Percentiles rank a stretch among this genome's conserved stretches.
phyloP scores from a whole-genome alignment of 345 rosid genomes.

The Hibiscus mutabilis region DNA sequence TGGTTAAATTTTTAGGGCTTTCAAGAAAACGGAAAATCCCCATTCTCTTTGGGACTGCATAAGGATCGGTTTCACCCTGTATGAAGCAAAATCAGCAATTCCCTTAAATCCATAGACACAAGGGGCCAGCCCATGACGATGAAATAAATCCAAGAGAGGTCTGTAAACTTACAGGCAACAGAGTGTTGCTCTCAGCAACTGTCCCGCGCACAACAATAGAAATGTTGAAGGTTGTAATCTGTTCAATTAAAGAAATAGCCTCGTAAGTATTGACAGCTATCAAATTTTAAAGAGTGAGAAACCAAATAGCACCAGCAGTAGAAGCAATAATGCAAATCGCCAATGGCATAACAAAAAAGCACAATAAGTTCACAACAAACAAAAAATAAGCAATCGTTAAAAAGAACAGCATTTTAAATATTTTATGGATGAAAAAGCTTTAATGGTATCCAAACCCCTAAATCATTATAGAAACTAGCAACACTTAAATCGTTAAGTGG shows the following conservation, averaged over 20 bases:
- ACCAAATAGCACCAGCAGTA: neutral
- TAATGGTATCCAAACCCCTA: no score
- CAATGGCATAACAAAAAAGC: neutral
- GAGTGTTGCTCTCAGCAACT: constrained; percentile 52
- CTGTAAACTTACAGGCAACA: constrained; percentile 32
- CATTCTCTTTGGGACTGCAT: constrained; percentile 72
- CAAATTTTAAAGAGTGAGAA: neutral
- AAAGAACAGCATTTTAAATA: neutral
- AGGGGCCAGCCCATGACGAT: neutral
- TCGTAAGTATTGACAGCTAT: neutral
- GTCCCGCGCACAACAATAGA: constrained; percentile 79
- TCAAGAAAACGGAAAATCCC: constrained; percentile 64
- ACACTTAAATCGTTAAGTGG: neutral
- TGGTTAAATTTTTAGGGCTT: constrained; percentile 70
- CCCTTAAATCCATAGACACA: neutral
- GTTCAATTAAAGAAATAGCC: neutral
- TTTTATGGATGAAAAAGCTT: neutral
- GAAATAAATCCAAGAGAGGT: neutral
- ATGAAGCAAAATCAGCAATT: constrained; percentile 1
- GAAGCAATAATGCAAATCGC: neutral
- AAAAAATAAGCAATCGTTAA: neutral
- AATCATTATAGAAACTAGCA: neutral
- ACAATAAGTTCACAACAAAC: neutral
- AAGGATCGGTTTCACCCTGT: constrained; percentile 66
- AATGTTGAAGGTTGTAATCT: constrained; percentile 12